Conservation (phyloP, 192 early-diverging fungal genomes). For the Globomyces pollinis-pini region DNA sequence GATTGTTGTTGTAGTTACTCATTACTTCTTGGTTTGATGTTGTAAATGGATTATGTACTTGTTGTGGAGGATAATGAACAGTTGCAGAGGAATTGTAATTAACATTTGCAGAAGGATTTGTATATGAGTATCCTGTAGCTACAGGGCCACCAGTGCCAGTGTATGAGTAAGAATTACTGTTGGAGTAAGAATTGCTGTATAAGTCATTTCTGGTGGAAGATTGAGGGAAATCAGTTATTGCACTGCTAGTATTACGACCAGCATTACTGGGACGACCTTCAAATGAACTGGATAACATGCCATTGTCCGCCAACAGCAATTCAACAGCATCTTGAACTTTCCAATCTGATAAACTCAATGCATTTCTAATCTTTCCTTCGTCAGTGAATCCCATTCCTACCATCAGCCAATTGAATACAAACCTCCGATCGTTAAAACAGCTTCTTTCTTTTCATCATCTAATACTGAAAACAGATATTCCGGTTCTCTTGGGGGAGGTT, state of each 20-base stretch:
- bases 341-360: conserved; percentile 19
- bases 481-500: neutral
- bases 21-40: too few species aligned
- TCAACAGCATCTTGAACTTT: conserved; percentile 18
- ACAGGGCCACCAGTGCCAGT: neutral
- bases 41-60: too few species aligned
- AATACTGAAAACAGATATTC: conserved; percentile 12
- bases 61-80: neutral
- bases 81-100: neutral
- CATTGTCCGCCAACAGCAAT: conserved; percentile 14
- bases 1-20: too few species aligned
- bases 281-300: neutral
- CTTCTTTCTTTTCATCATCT: conserved; percentile 6
- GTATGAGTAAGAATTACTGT: too few species aligned
- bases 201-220: neutral
- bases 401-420: too few species aligned
- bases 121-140: neutral
- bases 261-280: neutral
- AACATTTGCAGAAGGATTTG: neutral
- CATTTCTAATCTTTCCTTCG: conserved; percentile 27
- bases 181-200: neutral
- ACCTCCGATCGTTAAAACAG: conserved; percentile 15
- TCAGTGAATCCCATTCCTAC: conserved; percentile 25
- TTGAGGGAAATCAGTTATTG: neutral
- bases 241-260: neutral